These are phyloP conservation scores for Quercus lobata DNA, from an alignment of 331 rosid genomes.

Conservation along the genomic window DNA sequence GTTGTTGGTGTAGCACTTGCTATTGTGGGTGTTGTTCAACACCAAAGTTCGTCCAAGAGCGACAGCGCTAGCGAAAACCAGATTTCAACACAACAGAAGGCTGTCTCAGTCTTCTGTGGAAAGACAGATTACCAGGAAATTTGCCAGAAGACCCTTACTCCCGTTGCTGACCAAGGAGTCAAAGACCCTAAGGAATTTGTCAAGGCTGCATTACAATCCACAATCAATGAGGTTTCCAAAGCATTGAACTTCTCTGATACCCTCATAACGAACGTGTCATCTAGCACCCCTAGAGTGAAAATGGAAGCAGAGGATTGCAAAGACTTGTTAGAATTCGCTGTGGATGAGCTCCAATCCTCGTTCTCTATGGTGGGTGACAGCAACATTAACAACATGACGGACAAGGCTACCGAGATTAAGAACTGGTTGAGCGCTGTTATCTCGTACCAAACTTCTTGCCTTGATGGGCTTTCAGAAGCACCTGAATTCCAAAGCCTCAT, in stretches of 20 bases:
- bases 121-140: conserved; percentile 26
- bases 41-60: not conserved
- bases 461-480: conserved; percentile 36
- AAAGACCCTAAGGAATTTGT: conserved; percentile 34
- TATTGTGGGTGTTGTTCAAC: conserved; percentile 26
- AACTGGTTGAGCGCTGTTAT: conserved; percentile 55
- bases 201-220: conserved; percentile 21
- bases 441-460: conserved; percentile 43
- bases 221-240: conserved; percentile 29
- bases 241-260: conserved; percentile 48
- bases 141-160: conserved; percentile 34
- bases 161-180: conserved; percentile 19
- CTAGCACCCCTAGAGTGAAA: not conserved
- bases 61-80: not conserved
- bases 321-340: conserved; percentile 36
- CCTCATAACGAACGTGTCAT: conserved; percentile 17
- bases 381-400: conserved; percentile 14
- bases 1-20: conserved; percentile 55
- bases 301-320: conserved; percentile 59
- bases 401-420: conserved; percentile 29
- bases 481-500: conserved; percentile 19
- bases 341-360: conserved; percentile 30
- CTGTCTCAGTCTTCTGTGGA: conserved; percentile 22
- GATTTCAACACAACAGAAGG: conserved; percentile 4
- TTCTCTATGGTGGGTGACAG: conserved; percentile 11